Evolutionary conservation across 305 asterid genomes (phyloP).

Genomic region (Solanum hybrid): DNA sequence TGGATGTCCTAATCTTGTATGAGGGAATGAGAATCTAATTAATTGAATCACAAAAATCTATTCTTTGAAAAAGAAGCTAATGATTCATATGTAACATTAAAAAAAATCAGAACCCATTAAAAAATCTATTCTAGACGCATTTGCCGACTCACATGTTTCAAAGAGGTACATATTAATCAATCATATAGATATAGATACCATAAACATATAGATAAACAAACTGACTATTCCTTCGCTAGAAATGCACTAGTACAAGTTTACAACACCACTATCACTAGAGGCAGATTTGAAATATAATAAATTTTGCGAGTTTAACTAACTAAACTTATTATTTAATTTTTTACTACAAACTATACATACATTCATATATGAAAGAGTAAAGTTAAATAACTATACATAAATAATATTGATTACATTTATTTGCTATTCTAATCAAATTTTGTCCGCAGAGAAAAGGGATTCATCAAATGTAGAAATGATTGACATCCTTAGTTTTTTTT

Average conservation of each 20-base stretch:
- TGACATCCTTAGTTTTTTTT: background rate
- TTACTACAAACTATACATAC: background rate
- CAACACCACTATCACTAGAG: background rate
- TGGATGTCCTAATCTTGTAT: background rate
- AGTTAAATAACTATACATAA: background rate
- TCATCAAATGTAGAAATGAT: background rate
- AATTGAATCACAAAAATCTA: background rate
- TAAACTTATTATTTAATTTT: background rate
- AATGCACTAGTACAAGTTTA: background rate
- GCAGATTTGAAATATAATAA: background rate
- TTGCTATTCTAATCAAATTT: background rate
- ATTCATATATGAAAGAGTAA: background rate
- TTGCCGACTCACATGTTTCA: background rate
- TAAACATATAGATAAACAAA: background rate
- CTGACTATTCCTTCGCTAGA: background rate
- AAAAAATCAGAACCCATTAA: background rate
- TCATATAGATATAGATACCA: background rate
- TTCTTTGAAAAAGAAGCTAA: background rate
- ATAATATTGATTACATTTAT: background rate
- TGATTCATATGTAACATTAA: background rate
- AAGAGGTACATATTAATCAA: background rate
- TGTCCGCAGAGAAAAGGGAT: background rate
- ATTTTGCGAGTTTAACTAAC: background rate
- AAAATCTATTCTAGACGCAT: background rate
- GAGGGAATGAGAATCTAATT: background rate